Evolutionary conservation across 257 asterid species (phyloP).

Genomic region (Solanum chmielewskii): DNA sequence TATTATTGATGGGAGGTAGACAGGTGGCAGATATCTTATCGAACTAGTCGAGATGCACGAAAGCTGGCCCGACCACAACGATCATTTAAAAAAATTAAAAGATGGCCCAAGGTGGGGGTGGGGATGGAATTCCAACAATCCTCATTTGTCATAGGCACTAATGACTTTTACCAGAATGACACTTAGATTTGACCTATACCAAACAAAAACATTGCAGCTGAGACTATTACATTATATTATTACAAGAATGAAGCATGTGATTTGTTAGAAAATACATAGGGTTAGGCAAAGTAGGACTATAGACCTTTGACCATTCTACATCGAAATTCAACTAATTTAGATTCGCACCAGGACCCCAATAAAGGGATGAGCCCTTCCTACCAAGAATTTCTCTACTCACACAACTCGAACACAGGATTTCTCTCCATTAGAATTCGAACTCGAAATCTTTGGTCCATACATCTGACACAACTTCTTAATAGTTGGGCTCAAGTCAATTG

Average conservation of each 20-base stretch:
- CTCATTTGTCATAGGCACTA: neutral
- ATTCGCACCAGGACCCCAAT: neutral
- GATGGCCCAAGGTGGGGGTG: neutral
- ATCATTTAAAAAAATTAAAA: no score
- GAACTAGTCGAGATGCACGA: neutral
- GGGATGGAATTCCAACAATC: neutral
- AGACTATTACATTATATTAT: neutral
- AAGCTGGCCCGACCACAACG: accelerated
- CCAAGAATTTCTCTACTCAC: neutral
- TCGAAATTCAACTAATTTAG: neutral
- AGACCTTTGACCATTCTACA: neutral
- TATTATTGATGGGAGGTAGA: neutral
- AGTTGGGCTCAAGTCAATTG: neutral
- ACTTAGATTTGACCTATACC: neutral
- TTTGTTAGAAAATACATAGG: neutral
- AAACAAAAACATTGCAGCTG: neutral
- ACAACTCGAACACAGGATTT: neutral
- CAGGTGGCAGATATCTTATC: accelerated
- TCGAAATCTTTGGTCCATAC: neutral
- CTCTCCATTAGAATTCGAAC: neutral
- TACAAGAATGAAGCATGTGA: neutral
- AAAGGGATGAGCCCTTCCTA: neutral
- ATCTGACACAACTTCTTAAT: neutral
- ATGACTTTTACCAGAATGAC: neutral
- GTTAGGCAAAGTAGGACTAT: neutral